phyloP scores from a whole-genome alignment of 305 asterid genomes.

The Caryopteris hybrid region DNA sequence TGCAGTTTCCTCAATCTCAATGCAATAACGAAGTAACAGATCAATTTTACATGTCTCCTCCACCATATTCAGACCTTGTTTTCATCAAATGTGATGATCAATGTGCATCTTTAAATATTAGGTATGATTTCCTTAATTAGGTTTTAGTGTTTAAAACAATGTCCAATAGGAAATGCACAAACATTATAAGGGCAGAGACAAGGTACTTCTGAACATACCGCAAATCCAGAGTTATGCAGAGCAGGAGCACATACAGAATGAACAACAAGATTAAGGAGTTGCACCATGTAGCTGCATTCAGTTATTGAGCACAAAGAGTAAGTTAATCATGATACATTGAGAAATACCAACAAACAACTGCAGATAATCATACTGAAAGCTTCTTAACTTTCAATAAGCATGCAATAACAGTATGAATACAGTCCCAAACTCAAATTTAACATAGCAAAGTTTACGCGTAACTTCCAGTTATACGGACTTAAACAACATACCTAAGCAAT shows the following conservation, averaged over 20 bases:
- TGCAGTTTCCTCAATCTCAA: background rate
- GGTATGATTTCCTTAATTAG: background rate
- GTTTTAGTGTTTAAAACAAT: background rate
- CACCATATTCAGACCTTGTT: constrained; percentile 5
- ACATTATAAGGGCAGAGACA: constrained; percentile 6
- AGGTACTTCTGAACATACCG: constrained; percentile 54
- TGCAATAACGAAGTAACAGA: constrained; percentile 2
- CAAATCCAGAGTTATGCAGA: constrained; percentile 96
- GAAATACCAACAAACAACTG: constrained; percentile 11
- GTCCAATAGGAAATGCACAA: background rate
- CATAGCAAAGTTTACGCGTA: background rate
- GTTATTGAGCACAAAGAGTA: constrained; percentile 15
- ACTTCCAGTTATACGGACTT: background rate
- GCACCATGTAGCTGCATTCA: constrained; percentile 86
- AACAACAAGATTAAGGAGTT: constrained; percentile 76
- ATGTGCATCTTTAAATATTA: background rate
- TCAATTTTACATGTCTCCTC: background rate
- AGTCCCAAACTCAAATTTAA: background rate
- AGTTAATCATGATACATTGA: constrained; percentile 16
- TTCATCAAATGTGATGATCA: background rate
- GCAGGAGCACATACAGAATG: constrained; percentile 80
- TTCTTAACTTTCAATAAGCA: background rate
- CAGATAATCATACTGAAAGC: background rate
- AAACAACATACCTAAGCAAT: background rate
- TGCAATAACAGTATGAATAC: background rate